phyloP scores from a whole-genome alignment of 2,329 filamentous ascomycete genomes.

The Fusarium clavum region DNA sequence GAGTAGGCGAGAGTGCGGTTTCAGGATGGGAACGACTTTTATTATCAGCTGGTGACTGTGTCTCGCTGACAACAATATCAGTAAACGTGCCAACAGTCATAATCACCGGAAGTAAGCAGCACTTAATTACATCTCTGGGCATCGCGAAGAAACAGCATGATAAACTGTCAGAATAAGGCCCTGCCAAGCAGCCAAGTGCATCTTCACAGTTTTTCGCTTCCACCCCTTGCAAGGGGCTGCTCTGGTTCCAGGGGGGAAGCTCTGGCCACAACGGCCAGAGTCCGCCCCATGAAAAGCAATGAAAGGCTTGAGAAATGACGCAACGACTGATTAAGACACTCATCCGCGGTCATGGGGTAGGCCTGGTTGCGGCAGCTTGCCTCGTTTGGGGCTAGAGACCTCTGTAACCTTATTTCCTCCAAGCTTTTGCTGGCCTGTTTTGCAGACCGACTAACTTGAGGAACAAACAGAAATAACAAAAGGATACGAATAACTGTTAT shows the following conservation, averaged over 20 bases:
- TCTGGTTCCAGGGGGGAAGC: background rate
- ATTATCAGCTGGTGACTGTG: background rate
- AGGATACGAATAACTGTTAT: background rate
- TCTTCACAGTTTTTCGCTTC: background rate
- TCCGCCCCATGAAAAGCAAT: conserved; percentile 5
- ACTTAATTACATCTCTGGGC: background rate
- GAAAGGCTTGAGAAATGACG: conserved; percentile 20
- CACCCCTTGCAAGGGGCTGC: background rate
- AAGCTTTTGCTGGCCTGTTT: conserved; percentile 23
- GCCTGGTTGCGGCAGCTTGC: conserved; percentile 22
- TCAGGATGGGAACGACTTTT: conserved; percentile 4
- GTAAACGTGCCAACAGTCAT: background rate
- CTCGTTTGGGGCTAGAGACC: conserved; percentile 30
- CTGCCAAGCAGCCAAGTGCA: background rate
- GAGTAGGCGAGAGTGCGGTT: background rate
- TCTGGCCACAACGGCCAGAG: background rate
- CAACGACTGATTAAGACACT: conserved; percentile 18
- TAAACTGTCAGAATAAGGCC: background rate
- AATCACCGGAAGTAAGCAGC: background rate
- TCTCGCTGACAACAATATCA: background rate
- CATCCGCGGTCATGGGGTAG: background rate
- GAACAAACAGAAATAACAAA: background rate
- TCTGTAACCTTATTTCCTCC: conserved; percentile 32
- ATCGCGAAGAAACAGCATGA: background rate
- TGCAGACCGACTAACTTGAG: background rate